A percentile compares a stretch with the other conserved stretches of the same genome.
Evolutionary conservation across 2,329 filamentous ascomycete species (phyloP).

Genomic region (Penicillium aurantiogriseum): DNA sequence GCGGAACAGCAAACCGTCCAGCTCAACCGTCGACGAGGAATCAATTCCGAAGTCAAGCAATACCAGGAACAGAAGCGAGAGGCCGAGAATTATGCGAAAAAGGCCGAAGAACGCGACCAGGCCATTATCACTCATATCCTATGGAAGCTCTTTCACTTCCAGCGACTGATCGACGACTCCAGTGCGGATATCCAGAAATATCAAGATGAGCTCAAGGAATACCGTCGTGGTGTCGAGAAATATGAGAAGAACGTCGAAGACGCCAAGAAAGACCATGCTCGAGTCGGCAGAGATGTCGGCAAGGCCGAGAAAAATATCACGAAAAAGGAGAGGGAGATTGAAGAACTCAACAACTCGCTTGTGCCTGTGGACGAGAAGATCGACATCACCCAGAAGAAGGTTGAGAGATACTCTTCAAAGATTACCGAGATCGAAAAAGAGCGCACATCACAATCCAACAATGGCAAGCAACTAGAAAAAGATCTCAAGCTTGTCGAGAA

Average conservation of each 20-base stretch:
- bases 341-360: slow-evolving; percentile 79
- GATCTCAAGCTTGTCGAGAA: slow-evolving; percentile 83
- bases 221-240: slow-evolving; percentile 80
- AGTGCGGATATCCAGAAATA: slow-evolving; percentile 87
- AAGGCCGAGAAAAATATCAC: slow-evolving; percentile 85
- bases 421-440: slow-evolving; percentile 73
- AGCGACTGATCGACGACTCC: slow-evolving; percentile 88
- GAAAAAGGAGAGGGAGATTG: slow-evolving; percentile 79
- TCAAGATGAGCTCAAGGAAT: slow-evolving; percentile 91
- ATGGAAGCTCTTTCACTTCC: slow-evolving; percentile 96
- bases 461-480: slow-evolving; percentile 72
- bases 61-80: slow-evolving; percentile 97
- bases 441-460: slow-evolving; percentile 66
- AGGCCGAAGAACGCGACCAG: slow-evolving; percentile 84
- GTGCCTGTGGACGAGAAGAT: slow-evolving; percentile 94
- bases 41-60: slow-evolving; percentile 97
- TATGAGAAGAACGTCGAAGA: slow-evolving; percentile 78
- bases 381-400: slow-evolving; percentile 68
- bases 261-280: slow-evolving; percentile 78
- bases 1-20: slow-evolving; percentile 86
- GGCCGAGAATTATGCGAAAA: slow-evolving; percentile 87
- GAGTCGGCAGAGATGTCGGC: slow-evolving; percentile 70
- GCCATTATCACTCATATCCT: slow-evolving; percentile 90
- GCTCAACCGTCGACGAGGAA: slow-evolving; percentile 82
- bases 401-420: slow-evolving; percentile 65